Base-by-base conservation (phyloP, 2,329 filamentous ascomycete genomes). In the Fusarium papillatum region DNA sequence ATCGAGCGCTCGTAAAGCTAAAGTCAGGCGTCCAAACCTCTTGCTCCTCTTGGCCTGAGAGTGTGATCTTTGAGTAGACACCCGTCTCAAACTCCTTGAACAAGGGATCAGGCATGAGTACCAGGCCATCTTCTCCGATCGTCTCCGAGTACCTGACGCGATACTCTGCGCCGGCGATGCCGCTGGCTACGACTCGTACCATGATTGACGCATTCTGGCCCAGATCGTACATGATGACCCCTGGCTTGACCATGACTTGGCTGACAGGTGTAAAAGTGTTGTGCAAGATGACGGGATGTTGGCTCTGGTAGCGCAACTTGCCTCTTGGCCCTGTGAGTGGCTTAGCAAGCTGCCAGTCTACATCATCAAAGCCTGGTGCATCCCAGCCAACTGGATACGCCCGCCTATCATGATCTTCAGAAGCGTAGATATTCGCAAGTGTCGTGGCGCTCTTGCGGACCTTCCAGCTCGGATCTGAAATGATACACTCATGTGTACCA, bases 1-100 rank as follows among this genome's bases (percentile, higher is more conserved):
- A 86, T 1, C 84, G 80, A 2, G 84, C 84, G 50, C 83, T 83
- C 5, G 84, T 86, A 72, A 86, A 86, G 74, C 81, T 84, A 68
- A 85, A 86, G 70, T 86, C 84, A 1, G 85, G 84, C 41, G 80
- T 77, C 84, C 84, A 86, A 8, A 72, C 75, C 65, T 86, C 83
- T 68, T 86, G 82, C 16, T 26, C 14, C 2, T 62, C 60, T 1
- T 68, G 78, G 0, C 84, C 83, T 2, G 79, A 72, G 1, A 86
- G 76, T 1, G 79, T 83, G 65, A 85, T 78, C 9, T 83, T 85
- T 31, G 83, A 85, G 76, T 84, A 86, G 11, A 86, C 84, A 14
- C 80, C 78, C 2, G 76, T 78, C 64, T 80, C 79, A 19, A 80
- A 80, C 22, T 80, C 77, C 31, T 64, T 85, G 76, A 85, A 85